phyloP scores from a whole-genome alignment of 129 eudicot genomes.

The Flaveria bidentis region DNA sequence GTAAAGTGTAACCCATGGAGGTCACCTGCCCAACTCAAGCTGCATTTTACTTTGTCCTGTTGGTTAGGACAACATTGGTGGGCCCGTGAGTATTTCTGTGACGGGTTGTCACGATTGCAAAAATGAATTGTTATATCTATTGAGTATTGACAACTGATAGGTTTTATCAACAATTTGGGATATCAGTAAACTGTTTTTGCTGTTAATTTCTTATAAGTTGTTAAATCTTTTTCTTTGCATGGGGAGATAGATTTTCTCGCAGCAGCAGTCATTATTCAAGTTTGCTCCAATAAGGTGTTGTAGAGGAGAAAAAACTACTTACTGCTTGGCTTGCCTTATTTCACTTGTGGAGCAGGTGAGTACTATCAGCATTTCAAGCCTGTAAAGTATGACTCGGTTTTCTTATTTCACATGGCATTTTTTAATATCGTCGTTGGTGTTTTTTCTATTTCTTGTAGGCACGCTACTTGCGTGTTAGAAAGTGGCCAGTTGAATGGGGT shows the following conservation, averaged over 20 bases:
- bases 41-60: neutral
- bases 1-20: neutral
- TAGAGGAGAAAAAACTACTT: slow-evolving; percentile 64
- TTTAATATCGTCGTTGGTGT: neutral
- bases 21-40: neutral
- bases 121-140: neutral
- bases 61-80: neutral
- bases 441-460: slow-evolving; percentile 50
- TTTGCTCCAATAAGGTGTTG: slow-evolving; percentile 47
- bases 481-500: slow-evolving; percentile 99
- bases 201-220: neutral
- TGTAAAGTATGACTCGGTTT: neutral
- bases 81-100: neutral
- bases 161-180: neutral
- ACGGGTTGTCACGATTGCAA: neutral
- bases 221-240: slow-evolving; percentile 15
- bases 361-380: neutral
- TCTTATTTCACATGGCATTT: neutral
- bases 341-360: slow-evolving; percentile 96
- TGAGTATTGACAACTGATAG: neutral
- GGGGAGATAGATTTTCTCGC: slow-evolving; percentile 69
- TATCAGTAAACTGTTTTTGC: neutral
- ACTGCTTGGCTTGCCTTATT: slow-evolving; percentile 86
- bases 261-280: slow-evolving; percentile 54
- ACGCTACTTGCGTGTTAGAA: slow-evolving; percentile 60